Evolutionary conservation across 768 basidiomycete species (phyloP).

Genomic region (Rhizopogon vinicolor): DNA sequence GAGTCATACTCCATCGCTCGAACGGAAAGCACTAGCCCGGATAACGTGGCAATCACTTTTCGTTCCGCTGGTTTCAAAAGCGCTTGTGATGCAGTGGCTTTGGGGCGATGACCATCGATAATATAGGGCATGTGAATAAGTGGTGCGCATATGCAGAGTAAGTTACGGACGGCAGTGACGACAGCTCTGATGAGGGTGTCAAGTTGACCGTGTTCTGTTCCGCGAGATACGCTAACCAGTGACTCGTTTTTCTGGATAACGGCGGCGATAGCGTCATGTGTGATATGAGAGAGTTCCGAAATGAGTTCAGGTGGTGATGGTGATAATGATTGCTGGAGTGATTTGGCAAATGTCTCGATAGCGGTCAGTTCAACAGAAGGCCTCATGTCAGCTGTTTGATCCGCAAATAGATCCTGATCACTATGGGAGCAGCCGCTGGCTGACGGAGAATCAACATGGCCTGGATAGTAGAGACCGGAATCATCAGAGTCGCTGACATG

Average conservation of each 20-base stretch:
- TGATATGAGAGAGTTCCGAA: slow-evolving; percentile 55
- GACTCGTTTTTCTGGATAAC: slow-evolving; percentile 57
- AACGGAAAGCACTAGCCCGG: slow-evolving; percentile 85
- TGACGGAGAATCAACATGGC: slow-evolving; percentile 25
- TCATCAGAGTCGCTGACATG: slow-evolving; percentile 75
- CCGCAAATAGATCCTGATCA: slow-evolving; percentile 15
- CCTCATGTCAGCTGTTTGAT: slow-evolving; percentile 12
- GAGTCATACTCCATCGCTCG: slow-evolving; percentile 85
- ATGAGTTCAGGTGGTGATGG: slow-evolving; percentile 55
- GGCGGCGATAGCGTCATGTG: slow-evolving; percentile 56
- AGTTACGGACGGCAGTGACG: slow-evolving; percentile 68
- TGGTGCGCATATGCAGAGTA: slow-evolving; percentile 64
- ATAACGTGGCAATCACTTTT: slow-evolving; percentile 84
- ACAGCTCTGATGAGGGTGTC: slow-evolving; percentile 58
- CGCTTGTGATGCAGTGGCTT: slow-evolving; percentile 43
- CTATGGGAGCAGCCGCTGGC: slow-evolving; percentile 27
- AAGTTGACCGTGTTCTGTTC: slow-evolving; percentile 54
- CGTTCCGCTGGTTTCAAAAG: slow-evolving; percentile 76
- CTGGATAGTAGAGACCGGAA: slow-evolving; percentile 47
- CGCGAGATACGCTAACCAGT: slow-evolving; percentile 36
- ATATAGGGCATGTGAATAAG: slow-evolving; percentile 58
- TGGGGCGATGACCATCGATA: slow-evolving; percentile 39
- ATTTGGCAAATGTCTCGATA: slow-evolving; percentile 62
- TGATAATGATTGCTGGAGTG: slow-evolving; percentile 55
- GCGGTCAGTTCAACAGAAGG: slow-evolving; percentile 48